Evolutionary conservation across 164 flowering plant species (phyloP), one percentile per base, ranked within the genome.

Genomic region (Vitis rotundifolia): DNA sequence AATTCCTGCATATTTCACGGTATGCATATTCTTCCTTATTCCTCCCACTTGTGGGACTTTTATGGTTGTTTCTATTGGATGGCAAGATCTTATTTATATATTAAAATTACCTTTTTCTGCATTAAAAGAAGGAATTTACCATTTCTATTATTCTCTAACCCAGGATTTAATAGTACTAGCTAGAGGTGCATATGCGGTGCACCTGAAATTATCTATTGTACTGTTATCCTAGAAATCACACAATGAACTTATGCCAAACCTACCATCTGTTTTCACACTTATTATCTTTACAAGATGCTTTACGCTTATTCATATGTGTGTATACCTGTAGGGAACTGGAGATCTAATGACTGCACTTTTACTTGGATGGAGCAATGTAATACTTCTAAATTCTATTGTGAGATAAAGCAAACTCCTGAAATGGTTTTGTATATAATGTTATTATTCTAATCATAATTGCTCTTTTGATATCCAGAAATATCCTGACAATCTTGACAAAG

Each of bases 311-410:
- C 26, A 18, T 67, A 54, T 65, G 3, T 61, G 16, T 66, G 47
- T 73, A 16, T 75, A 70, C 29, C 76, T 87, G 76, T 73, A 96
- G 99, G 99, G 99, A 68, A 96, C 99, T 4, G 99, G 99, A 73
- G 99, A 96, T 90, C 84, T 96, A n/a, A 87, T 71, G 85, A 91
- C 99, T 75, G 97, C 99, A 50, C 88, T 96, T 59, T 83, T 96
- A 68, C 95, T 96, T 68, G 99, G 99, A 76, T 93, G 99, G 99
- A 96, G 97, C 82, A 93, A 96, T 85, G 99, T 96, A 89, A 84
- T 74, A 61, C 61, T 64, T 60, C 16, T 48, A 22, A 52, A 12
- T 62, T 48, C 51, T 62, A 1, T 18, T 71, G 8, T 19, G 7
- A 28, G 13, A 22, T 64, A 54, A 29, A 37, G 47, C 9, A 11